Base-by-base conservation (phyloP, 495 filamentous ascomycete species). In the Clohesyomyces aquaticus region DNA sequence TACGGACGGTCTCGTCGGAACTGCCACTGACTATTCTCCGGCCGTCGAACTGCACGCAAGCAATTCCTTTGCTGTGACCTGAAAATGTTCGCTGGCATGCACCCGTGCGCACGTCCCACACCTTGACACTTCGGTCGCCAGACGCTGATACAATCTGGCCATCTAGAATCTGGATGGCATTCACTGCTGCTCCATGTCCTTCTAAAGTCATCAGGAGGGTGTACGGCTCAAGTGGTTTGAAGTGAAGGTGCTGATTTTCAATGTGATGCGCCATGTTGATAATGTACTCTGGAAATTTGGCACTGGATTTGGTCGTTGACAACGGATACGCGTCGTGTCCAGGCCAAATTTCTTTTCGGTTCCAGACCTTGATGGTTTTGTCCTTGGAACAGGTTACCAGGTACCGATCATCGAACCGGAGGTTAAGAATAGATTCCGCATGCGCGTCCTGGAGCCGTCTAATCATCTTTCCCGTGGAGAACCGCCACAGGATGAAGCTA, bases 371-470 rank as follows among this genome's bases (percentile, higher is more conserved):
- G 76, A 99, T 94, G 0, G 88, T 86, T 69, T 93, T 93, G 74
- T 99, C 94, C 71, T 98, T 99, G 54, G 92, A 96, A 73, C 94
- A 97, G 0, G 94, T 99, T 8, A 98, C 90, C 21, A 99, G 80
- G 66, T 91, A 95, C 4, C 89, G 84, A 63, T 91, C 84, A 68
- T 96, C 91, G 72, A 98, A 99, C 65, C 89, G 85, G 51, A 99
- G 86, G 71, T 98, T 98, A n/a, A 99, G 77, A 1, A 99, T 91
- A 0, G 92, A 93, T 74, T 99, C 93, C 18, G 79, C 75, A 71
- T 99, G 94, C 0, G 95, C 95, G 27, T 83, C 77, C 4, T 76
- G 72, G 6, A 98, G 83, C 52, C 83, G 83, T 67, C 91, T 86
- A 18, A 98, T 75, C 50, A 87, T 82, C 65, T 90, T 75, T 0